These are phyloP conservation scores for Saprolegnia parasitica DNA, from an alignment of 352 stramenopile species.

Conservation along the genomic window DNA sequence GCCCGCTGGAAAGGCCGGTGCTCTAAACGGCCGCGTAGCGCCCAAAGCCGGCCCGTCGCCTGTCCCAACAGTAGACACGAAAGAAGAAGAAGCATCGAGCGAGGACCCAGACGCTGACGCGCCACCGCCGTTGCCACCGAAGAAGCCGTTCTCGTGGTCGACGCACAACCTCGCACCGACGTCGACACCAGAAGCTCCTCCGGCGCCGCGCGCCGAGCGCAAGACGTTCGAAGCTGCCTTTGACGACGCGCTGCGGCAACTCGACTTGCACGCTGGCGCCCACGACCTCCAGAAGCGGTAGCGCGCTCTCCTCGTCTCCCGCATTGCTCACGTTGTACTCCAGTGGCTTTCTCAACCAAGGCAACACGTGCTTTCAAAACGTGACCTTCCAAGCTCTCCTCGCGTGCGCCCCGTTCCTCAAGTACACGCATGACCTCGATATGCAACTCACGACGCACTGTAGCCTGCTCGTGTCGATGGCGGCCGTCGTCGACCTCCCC, in stretches of 20 bases:
- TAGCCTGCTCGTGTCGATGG: slow-evolving; percentile 69
- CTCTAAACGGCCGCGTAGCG: too few species aligned
- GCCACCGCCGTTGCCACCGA: not conserved
- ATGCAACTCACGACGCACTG: not conserved
- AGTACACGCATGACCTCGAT: slow-evolving; percentile 39
- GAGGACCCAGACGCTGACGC: too few species aligned
- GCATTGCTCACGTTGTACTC: not conserved
- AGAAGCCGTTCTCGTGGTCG: slow-evolving; percentile 1
- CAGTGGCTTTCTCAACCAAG: slow-evolving; percentile 76
- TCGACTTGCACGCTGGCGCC: slow-evolving; percentile 55
- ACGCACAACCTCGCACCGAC: not conserved
- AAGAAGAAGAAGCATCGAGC: not conserved
- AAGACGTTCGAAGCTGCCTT: slow-evolving; percentile 62
- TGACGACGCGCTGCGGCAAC: slow-evolving; percentile 46
- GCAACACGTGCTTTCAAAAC: slow-evolving; percentile 87
- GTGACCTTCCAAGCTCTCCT: slow-evolving; percentile 81
- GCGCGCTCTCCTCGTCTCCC: not conserved
- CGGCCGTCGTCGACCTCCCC: slow-evolving; percentile 47
- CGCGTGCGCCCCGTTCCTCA: slow-evolving; percentile 70
- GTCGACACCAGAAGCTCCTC: not conserved
- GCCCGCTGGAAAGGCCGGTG: too few species aligned
- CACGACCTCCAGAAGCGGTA: slow-evolving; percentile 83
- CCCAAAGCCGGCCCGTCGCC: too few species aligned
- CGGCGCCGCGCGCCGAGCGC: slow-evolving; percentile 27
- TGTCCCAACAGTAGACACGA: not conserved